These are phyloP conservation scores for Penicillium sp. DNA, from an alignment of 2,329 filamentous ascomycete species.

Conservation along the genomic window DNA sequence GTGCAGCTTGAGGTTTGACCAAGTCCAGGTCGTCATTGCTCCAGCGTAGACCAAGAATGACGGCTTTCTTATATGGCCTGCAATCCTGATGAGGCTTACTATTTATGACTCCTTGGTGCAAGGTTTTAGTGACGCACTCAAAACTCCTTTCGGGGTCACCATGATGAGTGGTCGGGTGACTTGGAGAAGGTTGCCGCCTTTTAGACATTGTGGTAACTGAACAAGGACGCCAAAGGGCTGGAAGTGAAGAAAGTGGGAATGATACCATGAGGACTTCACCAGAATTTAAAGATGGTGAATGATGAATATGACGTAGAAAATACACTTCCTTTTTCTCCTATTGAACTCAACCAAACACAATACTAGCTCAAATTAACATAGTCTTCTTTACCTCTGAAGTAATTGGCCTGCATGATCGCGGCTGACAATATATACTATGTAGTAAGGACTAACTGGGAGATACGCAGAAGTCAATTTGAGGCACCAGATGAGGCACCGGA, in stretches of 20 bases:
- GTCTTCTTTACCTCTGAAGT: background rate
- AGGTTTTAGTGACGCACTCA: background rate
- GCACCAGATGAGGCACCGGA: background rate
- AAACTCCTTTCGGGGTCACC: background rate
- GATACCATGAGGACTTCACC: background rate
- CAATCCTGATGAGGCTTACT: background rate
- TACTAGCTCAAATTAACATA: background rate
- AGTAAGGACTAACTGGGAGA: background rate
- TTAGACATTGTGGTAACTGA: background rate
- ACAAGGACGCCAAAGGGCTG: background rate
- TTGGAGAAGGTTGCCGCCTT: background rate
- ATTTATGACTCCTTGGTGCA: background rate
- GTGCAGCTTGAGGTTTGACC: background rate
- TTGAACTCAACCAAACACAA: background rate
- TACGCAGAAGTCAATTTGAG: background rate
- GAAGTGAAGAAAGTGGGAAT: background rate
- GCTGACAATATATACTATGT: background rate
- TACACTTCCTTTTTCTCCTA: background rate
- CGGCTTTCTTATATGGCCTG: background rate
- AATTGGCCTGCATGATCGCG: too few species aligned
- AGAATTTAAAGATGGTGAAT: background rate
- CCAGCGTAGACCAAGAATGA: background rate
- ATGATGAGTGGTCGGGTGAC: background rate
- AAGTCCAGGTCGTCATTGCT: background rate
- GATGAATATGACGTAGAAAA: background rate